Evolutionary conservation across 164 flowering plant species (phyloP), one percentile per base, ranked within the genome.

Genomic region (Macadamia integrifolia): DNA sequence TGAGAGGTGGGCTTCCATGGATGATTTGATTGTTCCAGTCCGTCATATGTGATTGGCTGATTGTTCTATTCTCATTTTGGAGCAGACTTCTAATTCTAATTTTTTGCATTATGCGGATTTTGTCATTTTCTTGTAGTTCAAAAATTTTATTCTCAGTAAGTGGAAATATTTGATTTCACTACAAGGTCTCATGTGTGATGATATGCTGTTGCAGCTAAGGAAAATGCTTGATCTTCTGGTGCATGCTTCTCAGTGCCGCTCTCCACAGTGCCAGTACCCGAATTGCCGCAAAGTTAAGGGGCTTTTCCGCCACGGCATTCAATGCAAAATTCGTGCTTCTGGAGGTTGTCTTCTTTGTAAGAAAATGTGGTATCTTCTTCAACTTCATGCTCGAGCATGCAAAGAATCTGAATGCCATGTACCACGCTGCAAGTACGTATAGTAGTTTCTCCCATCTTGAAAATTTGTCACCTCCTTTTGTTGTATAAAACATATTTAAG

Each of bases 191-290:
- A 46, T 48, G 9, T 69, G 59, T 65, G 60, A 11, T 62, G 59
- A 6, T 69, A 42, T 66, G 62, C 13, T 63, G 12, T 66, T 83
- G 77, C 92, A 95, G 99, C 94, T 92, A 6, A 79, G 93, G 78
- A 92, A 85, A 83, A 92, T 95, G 99, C 98, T 95, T 58, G 99
- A 95, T 77, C 96, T 95, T 74, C 79, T 95, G 81, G 93, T 95
- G 67, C 99, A 95, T 78, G 98, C 98, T 66, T 88, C 98, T 66
- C 97, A 87, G 66, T 95, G 99, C 56, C 98, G 97, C 43, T 88
- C 83, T 52, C 75, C 92, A 23, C 86, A 73, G n/a, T 95, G 99
- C 71, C 89, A 83, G 67, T 92, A 95, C 67, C 96, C 92, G 8
- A 88, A 95, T 62, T 95, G 99, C 70, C 91, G 98, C 15, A 92